These are phyloP conservation scores for Sextonia rubra DNA, from an alignment of 164 flowering plant genomes.

Conservation along the genomic window DNA sequence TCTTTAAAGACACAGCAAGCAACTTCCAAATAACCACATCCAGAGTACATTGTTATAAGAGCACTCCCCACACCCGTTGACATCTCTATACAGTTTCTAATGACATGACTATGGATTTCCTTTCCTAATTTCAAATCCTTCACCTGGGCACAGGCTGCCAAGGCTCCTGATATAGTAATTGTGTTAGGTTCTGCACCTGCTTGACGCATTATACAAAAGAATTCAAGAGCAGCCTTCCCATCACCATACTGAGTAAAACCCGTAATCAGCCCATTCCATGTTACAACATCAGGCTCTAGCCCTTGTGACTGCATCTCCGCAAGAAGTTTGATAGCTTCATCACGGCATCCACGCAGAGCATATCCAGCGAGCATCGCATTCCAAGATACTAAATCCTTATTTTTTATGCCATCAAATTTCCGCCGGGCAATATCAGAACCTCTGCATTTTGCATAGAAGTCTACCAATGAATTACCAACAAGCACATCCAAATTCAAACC, in stretches of 20 bases:
- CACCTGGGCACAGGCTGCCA: constrained; percentile 32
- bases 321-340: constrained; percentile 26
- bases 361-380: constrained; percentile 33
- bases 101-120: constrained; percentile 28
- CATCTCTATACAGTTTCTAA: constrained; percentile 25
- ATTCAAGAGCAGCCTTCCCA: constrained; percentile 30
- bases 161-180: constrained; percentile 27
- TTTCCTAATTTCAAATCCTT: constrained; percentile 28
- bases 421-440: constrained; percentile 16
- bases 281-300: constrained; percentile 27
- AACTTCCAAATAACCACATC: constrained; percentile 20
- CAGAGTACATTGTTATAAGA: constrained; percentile 35
- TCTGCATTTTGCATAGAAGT: constrained; percentile 29
- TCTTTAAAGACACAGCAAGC: constrained; percentile 25
- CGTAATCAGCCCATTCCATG: constrained; percentile 38
- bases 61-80: constrained; percentile 38
- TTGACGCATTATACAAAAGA: constrained; percentile 25
- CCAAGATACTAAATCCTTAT: constrained; percentile 29
- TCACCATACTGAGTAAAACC: constrained; percentile 32
- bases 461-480: constrained; percentile 29
- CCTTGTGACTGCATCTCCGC: constrained; percentile 25
- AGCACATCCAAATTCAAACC: constrained; percentile 26
- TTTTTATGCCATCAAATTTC: constrained; percentile 21
- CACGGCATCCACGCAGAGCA: constrained; percentile 22
- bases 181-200: constrained; percentile 18